Conservation (phyloP, 768 basidiomycete species). For the Amanita rimosa region DNA sequence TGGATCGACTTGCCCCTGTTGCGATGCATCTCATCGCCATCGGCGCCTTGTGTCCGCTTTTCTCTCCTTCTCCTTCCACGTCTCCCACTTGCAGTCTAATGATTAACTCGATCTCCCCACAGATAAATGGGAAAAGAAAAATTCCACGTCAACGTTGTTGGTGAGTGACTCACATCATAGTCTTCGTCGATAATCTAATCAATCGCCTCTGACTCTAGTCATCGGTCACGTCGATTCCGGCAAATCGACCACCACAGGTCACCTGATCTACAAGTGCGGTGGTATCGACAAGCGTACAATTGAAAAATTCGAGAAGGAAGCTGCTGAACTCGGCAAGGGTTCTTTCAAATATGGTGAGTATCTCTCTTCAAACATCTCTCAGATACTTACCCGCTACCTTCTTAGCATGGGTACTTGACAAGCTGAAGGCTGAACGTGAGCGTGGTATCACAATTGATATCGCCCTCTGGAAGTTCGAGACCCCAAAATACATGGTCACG, state of each 20-base stretch:
- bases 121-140: constrained; percentile 92
- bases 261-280: constrained; percentile 99
- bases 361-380: constrained; percentile 2
- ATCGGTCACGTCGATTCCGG: constrained; percentile 99
- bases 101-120: background rate
- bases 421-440: constrained; percentile 99
- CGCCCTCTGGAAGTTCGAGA: constrained; percentile 99
- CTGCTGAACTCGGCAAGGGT: constrained; percentile 99
- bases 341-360: constrained; percentile 91
- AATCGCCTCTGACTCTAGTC: constrained; percentile 38
- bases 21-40: constrained; percentile 15
- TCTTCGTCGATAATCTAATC: constrained; percentile 11
- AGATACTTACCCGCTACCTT: constrained; percentile 16
- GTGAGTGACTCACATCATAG: constrained; percentile 37
- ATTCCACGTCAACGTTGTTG: constrained; percentile 95
- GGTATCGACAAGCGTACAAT: constrained; percentile 99
- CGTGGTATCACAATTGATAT: constrained; percentile 99
- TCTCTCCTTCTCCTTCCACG: constrained; percentile 10
- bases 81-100: constrained; percentile 6
- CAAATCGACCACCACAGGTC: constrained; percentile 99
- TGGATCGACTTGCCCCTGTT: constrained; percentile 17
- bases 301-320: constrained; percentile 99
- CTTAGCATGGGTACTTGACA: constrained; percentile 98
- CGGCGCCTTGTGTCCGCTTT: constrained; percentile 10
- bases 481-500: constrained; percentile 90